Evolutionary conservation across 768 basidiomycete genomes (phyloP), one percentile per base, ranked within the genome.

Genomic region (Sporobolomyces roseus): DNA sequence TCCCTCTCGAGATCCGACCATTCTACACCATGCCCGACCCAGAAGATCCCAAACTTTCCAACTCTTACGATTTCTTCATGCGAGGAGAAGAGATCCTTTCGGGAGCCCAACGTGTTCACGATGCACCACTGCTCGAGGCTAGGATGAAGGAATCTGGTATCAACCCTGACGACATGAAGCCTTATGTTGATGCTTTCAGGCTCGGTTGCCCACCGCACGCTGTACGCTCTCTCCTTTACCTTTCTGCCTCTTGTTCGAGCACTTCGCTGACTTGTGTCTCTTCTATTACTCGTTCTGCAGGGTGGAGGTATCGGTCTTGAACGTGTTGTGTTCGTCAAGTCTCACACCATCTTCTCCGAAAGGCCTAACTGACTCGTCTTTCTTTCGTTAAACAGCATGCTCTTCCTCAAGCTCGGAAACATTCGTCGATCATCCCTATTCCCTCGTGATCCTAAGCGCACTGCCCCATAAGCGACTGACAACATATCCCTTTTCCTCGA

Each of bases 31-130:
- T 99, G 96, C 90, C 93, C 64, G 96, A 99, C 81, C 86, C 94
- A 17, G 83, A 85, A 70, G 88, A 98, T 79, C 87, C 90, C 10
- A 86, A 85, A 12, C 82, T 96, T 46, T 97, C 96, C 58, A 98
- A 98, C 80, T 98, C 96, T 29, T 99, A 98, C 79, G 96, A 99
- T 81, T 98, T 99, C 81, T 98, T 99, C 85, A 97, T 99, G 94
- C 86, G 96, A 36, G 96, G 96, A 16, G 93, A 99, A 80, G 96
- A 99, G 79, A 98, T 99, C 76, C 83, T 98, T 46, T 97, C 94
- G 5, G 96, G 96, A 21, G 96, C 94, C 32, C 96, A 99, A 79
- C 92, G 96, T 80, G 87, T 98, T 23, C 96, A 99, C 80, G 92
- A 97, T 74, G 85, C 96, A 8, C 79, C 80, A 16, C 81, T 97